These are phyloP conservation scores for Volvox reticuliferus DNA, from an alignment of 139 green algal genomes.

Conservation along the genomic window DNA sequence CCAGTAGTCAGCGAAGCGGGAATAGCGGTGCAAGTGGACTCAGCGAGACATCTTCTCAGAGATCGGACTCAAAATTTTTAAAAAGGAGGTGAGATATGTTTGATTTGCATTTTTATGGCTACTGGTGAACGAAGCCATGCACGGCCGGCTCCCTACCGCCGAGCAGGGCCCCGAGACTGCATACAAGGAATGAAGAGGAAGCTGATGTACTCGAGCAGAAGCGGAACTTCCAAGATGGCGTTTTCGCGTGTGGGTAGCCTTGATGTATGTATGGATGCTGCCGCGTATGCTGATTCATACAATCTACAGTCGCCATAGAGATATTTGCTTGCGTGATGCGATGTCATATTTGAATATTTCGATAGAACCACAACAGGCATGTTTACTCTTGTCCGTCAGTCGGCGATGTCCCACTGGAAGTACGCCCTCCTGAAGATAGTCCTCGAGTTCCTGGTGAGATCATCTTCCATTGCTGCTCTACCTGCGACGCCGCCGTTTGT, in stretches of 20 bases:
- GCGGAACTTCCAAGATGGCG: constrained; percentile 14
- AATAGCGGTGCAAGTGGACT: constrained; percentile 9
- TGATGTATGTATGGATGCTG: neutral
- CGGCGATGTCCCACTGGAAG: constrained; percentile 19
- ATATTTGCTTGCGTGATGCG: neutral
- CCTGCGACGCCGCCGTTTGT: neutral
- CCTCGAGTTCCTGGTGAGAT: constrained; percentile 13
- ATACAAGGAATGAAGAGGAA: neutral
- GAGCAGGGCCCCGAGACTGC: neutral
- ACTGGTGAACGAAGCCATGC: too few species aligned
- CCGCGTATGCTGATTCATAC: too few species aligned
- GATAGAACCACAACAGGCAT: constrained; percentile 25
- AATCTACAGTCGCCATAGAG: too few species aligned
- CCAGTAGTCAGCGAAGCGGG: neutral
- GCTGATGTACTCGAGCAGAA: constrained; percentile 32
- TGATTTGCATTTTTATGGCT: neutral
- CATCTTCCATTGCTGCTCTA: neutral
- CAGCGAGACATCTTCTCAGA: constrained; percentile 2
- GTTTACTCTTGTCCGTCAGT: constrained; percentile 27
- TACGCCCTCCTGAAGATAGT: neutral
- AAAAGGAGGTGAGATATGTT: neutral
- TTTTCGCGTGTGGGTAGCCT: constrained; percentile 7
- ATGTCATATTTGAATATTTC: neutral
- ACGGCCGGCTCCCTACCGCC: neutral
- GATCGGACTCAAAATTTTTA: constrained; percentile 15